phyloP scores from a whole-genome alignment of 352 stramenopile genomes.

The Phytophthora pisi region DNA sequence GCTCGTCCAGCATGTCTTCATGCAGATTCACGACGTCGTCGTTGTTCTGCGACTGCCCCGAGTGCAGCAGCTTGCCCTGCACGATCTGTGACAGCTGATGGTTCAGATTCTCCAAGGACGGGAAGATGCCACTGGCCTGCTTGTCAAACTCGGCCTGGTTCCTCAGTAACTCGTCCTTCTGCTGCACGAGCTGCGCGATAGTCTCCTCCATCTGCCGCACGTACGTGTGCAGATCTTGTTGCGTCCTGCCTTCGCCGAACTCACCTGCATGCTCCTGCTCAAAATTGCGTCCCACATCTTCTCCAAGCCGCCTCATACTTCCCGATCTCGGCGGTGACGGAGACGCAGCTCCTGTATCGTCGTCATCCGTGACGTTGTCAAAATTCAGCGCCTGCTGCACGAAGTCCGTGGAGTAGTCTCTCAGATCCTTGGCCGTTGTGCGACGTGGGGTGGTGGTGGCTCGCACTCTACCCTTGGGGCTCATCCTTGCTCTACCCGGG shows the following conservation, averaged over 20 bases:
- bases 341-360: constrained; percentile 17
- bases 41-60: constrained; percentile 50
- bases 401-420: constrained; percentile 73
- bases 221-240: constrained; percentile 67
- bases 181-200: constrained; percentile 75
- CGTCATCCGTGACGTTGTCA: constrained; percentile 58
- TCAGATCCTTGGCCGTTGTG: constrained; percentile 64
- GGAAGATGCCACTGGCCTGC: constrained; percentile 84
- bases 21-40: constrained; percentile 70
- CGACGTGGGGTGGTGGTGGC: constrained; percentile 42
- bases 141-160: constrained; percentile 86
- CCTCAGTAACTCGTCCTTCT: constrained; percentile 75
- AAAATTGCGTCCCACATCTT: constrained; percentile 11
- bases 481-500: constrained; percentile 30
- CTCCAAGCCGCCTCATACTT: constrained; percentile 19
- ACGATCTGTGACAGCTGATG: constrained; percentile 81
- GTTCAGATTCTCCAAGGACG: constrained; percentile 79
- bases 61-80: constrained; percentile 63
- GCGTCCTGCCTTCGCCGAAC: constrained; percentile 34
- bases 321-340: constrained; percentile 17
- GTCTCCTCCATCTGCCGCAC: constrained; percentile 85
- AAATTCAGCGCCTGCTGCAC: constrained; percentile 81
- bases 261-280: constrained; percentile 25
- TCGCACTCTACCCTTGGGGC: constrained; percentile 27
- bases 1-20: constrained; percentile 72